Conservation (phyloP, 148 eudicot species). For the Rhododendron williamsianum region DNA sequence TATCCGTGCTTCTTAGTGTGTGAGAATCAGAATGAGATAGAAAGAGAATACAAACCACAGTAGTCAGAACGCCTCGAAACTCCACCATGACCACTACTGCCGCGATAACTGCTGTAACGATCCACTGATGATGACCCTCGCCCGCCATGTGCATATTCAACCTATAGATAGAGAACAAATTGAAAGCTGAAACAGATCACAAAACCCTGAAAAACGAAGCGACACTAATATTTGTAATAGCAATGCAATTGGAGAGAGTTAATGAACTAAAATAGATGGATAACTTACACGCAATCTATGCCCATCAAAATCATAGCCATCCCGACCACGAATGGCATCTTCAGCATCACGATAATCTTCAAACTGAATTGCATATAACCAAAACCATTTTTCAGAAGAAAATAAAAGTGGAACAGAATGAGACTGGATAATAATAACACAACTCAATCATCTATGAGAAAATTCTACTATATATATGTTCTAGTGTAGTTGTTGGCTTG, state of each 20-base stretch:
- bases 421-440: background rate
- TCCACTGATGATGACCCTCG: constrained; percentile 65
- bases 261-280: background rate
- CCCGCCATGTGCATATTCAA: constrained; percentile 88
- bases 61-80: constrained; percentile 70
- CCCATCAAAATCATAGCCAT: constrained; percentile 89
- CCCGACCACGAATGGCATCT: constrained; percentile 83
- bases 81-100: constrained; percentile 64
- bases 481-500: background rate
- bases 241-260: background rate
- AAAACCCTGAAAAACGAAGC: background rate
- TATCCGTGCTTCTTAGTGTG: no score
- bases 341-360: constrained; percentile 91
- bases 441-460: no score
- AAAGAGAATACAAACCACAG: constrained; percentile 42
- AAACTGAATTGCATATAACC: constrained; percentile 38
- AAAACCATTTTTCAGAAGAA: background rate
- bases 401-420: background rate
- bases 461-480: background rate
- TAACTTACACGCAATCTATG: constrained; percentile 61
- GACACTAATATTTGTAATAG: background rate
- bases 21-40: background rate
- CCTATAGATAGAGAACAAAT: constrained; percentile 32
- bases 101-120: constrained; percentile 53
- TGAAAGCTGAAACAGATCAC: background rate